phyloP scores from a whole-genome alignment of 768 basidiomycete genomes.

The Phylloporus sp. region DNA sequence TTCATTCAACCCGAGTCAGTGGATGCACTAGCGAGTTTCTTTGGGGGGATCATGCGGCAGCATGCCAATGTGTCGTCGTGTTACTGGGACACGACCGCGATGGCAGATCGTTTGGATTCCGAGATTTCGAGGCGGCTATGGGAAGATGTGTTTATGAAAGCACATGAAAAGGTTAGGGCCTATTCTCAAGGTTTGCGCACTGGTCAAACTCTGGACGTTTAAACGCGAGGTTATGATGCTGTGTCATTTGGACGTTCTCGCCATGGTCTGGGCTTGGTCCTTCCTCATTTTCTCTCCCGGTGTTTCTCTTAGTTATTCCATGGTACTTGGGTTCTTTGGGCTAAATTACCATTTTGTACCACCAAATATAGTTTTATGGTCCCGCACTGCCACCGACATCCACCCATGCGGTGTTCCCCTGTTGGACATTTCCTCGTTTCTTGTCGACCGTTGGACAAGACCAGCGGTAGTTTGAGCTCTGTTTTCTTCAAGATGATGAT shows the following conservation, averaged over 20 bases:
- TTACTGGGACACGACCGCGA: slow-evolving; percentile 10
- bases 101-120: slow-evolving; percentile 11
- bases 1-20: slow-evolving; percentile 14
- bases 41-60: slow-evolving; percentile 10
- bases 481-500: slow-evolving; percentile 36
- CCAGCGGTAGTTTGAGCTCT: too few species aligned
- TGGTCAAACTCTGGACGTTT: not conserved
- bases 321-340: too few species aligned
- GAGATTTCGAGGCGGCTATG: slow-evolving; percentile 13
- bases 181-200: not conserved
- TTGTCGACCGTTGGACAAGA: too few species aligned
- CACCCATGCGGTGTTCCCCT: too few species aligned
- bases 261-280: not conserved
- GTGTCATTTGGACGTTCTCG: not conserved
- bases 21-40: slow-evolving; percentile 14
- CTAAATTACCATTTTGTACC: too few species aligned
- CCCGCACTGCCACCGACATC: too few species aligned
- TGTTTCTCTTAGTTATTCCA: too few species aligned
- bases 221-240: not conserved
- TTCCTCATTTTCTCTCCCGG: too few species aligned
- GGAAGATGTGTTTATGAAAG: slow-evolving; percentile 20
- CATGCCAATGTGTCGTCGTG: not conserved
- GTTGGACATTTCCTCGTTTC: too few species aligned
- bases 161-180: not conserved
- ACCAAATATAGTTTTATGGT: too few species aligned